Percentiles rank a stretch among this genome's conserved stretches.
phyloP scores from a whole-genome alignment of 208 protist genomes.

The Polymyxa betae region DNA sequence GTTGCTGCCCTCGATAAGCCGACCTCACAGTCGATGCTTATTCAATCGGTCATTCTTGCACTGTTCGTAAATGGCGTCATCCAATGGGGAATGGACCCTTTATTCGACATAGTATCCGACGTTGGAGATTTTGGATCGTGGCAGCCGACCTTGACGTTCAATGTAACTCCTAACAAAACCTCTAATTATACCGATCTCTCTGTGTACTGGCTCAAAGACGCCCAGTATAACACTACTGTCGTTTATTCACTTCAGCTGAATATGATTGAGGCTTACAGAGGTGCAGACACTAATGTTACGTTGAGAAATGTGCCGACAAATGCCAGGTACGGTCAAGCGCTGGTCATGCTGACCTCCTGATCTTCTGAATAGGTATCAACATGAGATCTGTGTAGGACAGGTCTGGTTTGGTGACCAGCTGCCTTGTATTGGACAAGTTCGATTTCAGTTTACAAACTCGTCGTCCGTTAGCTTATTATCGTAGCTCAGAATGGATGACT shows the following conservation, averaged over 20 bases:
- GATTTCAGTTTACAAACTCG: not conserved
- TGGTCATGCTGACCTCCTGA: not conserved
- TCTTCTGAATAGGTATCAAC: not conserved
- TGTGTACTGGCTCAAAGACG: not conserved
- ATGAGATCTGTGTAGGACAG: not conserved
- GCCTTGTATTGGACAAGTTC: not conserved
- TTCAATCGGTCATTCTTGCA: not conserved
- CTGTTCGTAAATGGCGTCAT: slow-evolving; percentile 15
- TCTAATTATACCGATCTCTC: not conserved
- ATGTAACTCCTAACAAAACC: not conserved
- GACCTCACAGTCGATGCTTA: not conserved
- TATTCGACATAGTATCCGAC: not conserved
- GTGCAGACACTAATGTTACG: not conserved
- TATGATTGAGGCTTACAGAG: slow-evolving; percentile 5
- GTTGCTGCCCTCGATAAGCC: not conserved
- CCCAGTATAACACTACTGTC: not conserved
- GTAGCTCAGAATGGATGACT: too few species aligned
- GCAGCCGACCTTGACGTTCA: not conserved
- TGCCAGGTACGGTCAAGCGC: not conserved
- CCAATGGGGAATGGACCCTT: not conserved
- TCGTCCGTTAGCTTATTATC: slow-evolving; percentile 11
- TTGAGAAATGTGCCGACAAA: not conserved
- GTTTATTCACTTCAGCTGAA: not conserved
- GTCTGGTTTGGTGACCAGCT: not conserved
- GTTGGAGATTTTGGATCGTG: not conserved